Percentiles rank a stretch among this genome's conserved stretches.
These are phyloP conservation scores for Adiantum capillusveneris DNA, from an alignment of 75 land plant genomes.

Conservation along the genomic window DNA sequence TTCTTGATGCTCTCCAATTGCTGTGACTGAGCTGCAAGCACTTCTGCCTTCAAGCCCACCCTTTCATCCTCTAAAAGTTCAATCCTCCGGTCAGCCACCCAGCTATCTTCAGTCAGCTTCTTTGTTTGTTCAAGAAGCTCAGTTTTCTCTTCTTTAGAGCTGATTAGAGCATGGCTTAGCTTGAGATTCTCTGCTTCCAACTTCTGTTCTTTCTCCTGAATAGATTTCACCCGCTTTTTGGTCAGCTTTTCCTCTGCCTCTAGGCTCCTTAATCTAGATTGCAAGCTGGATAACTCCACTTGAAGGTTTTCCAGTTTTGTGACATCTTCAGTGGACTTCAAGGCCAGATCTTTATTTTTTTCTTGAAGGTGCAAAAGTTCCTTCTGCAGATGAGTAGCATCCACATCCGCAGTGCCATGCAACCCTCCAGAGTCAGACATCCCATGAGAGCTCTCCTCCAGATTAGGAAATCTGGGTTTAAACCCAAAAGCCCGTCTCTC, in stretches of 20 bases:
- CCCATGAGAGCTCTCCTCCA: background rate
- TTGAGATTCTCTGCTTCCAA: constrained; percentile 6
- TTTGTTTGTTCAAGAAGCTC: background rate
- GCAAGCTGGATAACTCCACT: background rate
- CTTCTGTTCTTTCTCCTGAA: background rate
- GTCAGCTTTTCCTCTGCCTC: constrained; percentile 1
- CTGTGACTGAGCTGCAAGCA: background rate
- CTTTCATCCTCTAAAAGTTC: background rate
- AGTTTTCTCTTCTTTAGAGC: background rate
- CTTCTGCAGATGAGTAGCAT: background rate
- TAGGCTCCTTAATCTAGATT: constrained; percentile 1
- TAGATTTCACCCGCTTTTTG: background rate
- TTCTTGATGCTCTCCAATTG: background rate
- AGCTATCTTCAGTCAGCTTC: background rate
- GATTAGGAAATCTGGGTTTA: background rate
- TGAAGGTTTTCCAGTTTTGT: background rate
- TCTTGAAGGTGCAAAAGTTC: background rate
- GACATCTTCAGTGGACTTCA: background rate
- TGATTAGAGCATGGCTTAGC: background rate
- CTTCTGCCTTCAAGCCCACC: background rate
- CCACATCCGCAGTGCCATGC: background rate
- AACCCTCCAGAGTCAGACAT: background rate
- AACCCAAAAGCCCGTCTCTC: background rate
- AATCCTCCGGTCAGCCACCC: background rate
- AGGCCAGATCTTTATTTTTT: background rate